Evolutionary conservation across 257 asterid genomes (phyloP), one percentile per base, ranked within the genome.

Genomic region (Primulina tabacum): DNA sequence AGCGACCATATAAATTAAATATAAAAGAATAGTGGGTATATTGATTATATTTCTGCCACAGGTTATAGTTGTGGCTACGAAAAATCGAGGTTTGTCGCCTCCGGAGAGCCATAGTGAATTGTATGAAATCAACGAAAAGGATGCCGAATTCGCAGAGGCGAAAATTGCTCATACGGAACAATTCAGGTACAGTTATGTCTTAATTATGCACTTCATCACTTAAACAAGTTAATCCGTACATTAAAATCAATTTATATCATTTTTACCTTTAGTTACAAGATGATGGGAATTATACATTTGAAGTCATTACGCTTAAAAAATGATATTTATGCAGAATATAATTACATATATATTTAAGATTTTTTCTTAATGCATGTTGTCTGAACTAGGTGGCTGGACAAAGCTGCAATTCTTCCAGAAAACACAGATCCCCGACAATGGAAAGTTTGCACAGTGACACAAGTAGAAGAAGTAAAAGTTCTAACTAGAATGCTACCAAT

Each of bases 401-500:
- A 87, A 75, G 95, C 96, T 6, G 90, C 96, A 7, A 78, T 84
- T 30, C 80, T 76, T 18, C 73, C 69, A 28, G 14, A 73, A 14
- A 67, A 65, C 2, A 21, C 71, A 0, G 53, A 72, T n/a, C 73
- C 86, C 33, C n/a, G 59, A 0, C 66, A 60, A 6, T 84, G 88
- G 94, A 82, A 76, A 73, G 79, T 85, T 0, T 90, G 95, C 83
- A 84, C 89, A 3, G 84, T 88, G 28, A 87, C 89, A 1, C 88
- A 90, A 64, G 82, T 86, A 0, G 96, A 90, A 73, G 95, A 90
- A 73, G 90, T 84, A 3, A 90, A 90, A 63, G 65, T 88, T 33
- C 71, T 90, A 2, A 72, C 77, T 30, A 76, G 96, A 65, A 89
- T 89, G 96, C 7, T 83, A 1, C 96, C 96, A 7, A 90, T 88